Conservation (phyloP, 768 basidiomycete species). For the Leucosporidium yakuticum region DNA sequence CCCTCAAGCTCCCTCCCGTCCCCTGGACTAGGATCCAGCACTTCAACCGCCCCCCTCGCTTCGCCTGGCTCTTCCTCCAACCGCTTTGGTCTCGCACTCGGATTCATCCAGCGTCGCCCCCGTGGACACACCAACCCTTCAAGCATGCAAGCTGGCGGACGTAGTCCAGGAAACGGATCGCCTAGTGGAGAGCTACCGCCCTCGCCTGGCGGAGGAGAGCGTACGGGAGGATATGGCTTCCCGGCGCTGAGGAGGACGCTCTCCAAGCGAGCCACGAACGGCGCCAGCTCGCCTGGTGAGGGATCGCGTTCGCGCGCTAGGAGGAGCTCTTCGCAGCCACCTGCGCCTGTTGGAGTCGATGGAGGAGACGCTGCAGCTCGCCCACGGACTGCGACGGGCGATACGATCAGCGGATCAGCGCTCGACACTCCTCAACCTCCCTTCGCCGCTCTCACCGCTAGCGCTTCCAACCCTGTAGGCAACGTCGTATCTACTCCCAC, state of each 20-base stretch:
- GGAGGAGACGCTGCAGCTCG: neutral
- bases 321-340: constrained; percentile 30
- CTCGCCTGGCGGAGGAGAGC: constrained; percentile 1
- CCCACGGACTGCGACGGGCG: constrained; percentile 5
- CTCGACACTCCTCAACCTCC: neutral
- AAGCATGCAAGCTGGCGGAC: constrained; percentile 8
- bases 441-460: constrained; percentile 3
- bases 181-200: constrained; percentile 22
- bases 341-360: neutral
- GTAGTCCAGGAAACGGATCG: constrained; percentile 17
- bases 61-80: neutral
- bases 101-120: constrained; percentile 28
- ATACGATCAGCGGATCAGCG: neutral
- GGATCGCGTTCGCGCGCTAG: constrained; percentile 9
- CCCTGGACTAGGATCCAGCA: neutral
- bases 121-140: constrained; percentile 20
- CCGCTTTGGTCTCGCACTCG: constrained; percentile 28
- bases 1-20: neutral
- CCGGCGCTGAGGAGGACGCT: constrained; percentile 26
- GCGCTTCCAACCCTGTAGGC: constrained; percentile 9
- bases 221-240: constrained; percentile 26
- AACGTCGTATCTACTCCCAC: neutral
- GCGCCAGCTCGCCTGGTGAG: neutral
- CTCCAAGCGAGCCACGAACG: constrained; percentile 9
- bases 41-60: constrained; percentile 1